Conservation (phyloP, 2,329 filamentous ascomycete species). For the Rhynchosporium graminicola region DNA sequence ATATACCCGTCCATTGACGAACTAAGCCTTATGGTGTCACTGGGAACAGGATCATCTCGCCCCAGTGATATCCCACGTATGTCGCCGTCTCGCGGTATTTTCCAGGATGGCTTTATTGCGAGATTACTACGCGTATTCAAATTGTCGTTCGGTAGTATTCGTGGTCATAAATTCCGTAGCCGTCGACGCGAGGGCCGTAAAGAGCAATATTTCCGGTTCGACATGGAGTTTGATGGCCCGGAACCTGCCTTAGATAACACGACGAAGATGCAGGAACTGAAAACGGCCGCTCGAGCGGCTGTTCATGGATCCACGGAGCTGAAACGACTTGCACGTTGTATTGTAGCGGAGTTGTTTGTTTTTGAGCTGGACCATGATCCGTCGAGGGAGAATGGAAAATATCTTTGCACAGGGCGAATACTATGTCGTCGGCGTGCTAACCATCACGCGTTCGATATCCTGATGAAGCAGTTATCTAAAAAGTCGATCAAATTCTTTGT, state of each 20-base stretch:
- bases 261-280: not conserved
- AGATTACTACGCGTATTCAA: conserved; percentile 1
- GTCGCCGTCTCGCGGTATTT: not conserved
- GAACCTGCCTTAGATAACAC: not conserved
- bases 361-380: not conserved
- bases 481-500: not conserved
- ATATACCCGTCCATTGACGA: conserved; percentile 1
- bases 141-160: not conserved
- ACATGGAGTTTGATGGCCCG: not conserved
- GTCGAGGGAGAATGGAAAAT: not conserved
- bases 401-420: not conserved
- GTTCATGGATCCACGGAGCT: not conserved
- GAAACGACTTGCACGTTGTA: not conserved
- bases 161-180: conserved; percentile 2
- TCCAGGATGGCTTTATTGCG: not conserved
- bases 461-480: not conserved
- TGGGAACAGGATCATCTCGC: not conserved
- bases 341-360: not conserved
- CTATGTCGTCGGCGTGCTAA: not conserved
- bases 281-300: not conserved
- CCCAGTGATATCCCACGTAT: not conserved
- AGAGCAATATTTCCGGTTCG: not conserved
- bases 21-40: not conserved
- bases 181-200: not conserved
- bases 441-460: not conserved